phyloP scores from a whole-genome alignment of 2,329 filamentous ascomycete genomes.

The Phaeosphaeria sp. region DNA sequence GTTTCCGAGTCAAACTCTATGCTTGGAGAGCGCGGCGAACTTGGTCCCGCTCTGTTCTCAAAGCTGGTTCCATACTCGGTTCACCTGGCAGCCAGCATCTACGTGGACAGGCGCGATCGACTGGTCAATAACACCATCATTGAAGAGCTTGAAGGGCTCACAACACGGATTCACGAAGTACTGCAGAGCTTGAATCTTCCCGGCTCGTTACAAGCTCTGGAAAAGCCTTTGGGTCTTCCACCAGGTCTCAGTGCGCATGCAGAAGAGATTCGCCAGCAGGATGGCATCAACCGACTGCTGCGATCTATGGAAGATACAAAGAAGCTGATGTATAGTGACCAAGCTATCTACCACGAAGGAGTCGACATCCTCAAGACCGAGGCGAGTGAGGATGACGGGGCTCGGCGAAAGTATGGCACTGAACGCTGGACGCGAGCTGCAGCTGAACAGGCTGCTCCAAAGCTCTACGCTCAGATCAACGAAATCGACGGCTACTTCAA shows the following conservation, averaged over 20 bases:
- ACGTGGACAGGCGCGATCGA: constrained; percentile 89
- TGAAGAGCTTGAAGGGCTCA: constrained; percentile 81
- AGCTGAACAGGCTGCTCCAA: constrained; percentile 72
- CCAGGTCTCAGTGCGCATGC: constrained; percentile 86
- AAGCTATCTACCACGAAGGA: constrained; percentile 82
- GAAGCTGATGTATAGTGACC: constrained; percentile 83
- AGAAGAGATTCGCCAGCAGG: constrained; percentile 90
- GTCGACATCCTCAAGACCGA: constrained; percentile 79
- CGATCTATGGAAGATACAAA: constrained; percentile 87
- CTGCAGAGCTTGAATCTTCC: constrained; percentile 86
- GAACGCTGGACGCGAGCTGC: constrained; percentile 79
- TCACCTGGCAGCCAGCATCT: constrained; percentile 93
- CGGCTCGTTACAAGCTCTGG: constrained; percentile 89
- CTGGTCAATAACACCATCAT: constrained; percentile 88
- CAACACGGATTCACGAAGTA: constrained; percentile 77
- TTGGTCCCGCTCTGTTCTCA: constrained; percentile 85
- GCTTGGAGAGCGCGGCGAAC: constrained; percentile 79
- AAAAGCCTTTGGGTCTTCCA: constrained; percentile 91
- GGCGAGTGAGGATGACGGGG: constrained; percentile 79
- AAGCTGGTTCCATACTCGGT: constrained; percentile 95
- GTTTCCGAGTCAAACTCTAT: constrained; percentile 80
- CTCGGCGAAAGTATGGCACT: constrained; percentile 82
- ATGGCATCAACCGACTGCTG: constrained; percentile 78
- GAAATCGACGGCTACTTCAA: constrained; percentile 91
- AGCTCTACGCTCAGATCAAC: constrained; percentile 74